A percentile compares a stretch with the other conserved stretches of the same genome.
Evolutionary conservation across 768 basidiomycete species (phyloP).

Genomic region (Phaffia tasmanica): DNA sequence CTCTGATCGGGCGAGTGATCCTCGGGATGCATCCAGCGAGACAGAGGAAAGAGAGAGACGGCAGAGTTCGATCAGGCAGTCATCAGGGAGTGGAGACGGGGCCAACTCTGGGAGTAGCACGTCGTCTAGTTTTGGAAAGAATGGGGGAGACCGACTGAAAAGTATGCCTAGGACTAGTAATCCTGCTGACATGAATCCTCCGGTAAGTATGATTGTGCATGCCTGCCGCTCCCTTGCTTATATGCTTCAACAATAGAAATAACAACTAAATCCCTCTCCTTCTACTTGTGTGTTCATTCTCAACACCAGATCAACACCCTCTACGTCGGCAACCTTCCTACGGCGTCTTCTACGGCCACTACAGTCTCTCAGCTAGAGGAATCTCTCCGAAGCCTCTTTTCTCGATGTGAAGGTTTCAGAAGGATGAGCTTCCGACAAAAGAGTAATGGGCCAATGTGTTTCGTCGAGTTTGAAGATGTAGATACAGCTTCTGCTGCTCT

Average conservation of each 20-base stretch:
- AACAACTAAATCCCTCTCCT: slow-evolving; percentile 7
- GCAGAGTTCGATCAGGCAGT: slow-evolving; percentile 5
- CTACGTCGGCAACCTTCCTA: slow-evolving; percentile 97
- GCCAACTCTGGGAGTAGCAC: slow-evolving; percentile 16
- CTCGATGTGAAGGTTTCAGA: slow-evolving; percentile 67
- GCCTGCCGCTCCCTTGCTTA: background rate
- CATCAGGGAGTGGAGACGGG: slow-evolving; percentile 1
- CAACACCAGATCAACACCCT: slow-evolving; percentile 72
- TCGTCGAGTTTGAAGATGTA: slow-evolving; percentile 97
- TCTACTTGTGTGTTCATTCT: background rate
- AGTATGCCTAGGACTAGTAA: slow-evolving; percentile 31
- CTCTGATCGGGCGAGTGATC: background rate
- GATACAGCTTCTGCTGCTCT: slow-evolving; percentile 71
- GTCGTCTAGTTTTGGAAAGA: slow-evolving; percentile 18
- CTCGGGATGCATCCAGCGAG: slow-evolving; percentile 9
- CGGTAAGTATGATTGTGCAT: slow-evolving; percentile 44
- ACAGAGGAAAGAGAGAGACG: slow-evolving; percentile 9
- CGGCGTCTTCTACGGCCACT: slow-evolving; percentile 54
- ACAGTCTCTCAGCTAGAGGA: slow-evolving; percentile 78
- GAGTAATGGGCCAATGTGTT: slow-evolving; percentile 97
- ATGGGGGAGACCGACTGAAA: slow-evolving; percentile 5
- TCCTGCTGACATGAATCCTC: slow-evolving; percentile 80
- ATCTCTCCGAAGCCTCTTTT: slow-evolving; percentile 69
- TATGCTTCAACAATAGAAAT: background rate
- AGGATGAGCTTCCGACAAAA: slow-evolving; percentile 92